Evolutionary conservation across 495 filamentous ascomycete species (phyloP).

Genomic region (Penicillium robsamsonii): DNA sequence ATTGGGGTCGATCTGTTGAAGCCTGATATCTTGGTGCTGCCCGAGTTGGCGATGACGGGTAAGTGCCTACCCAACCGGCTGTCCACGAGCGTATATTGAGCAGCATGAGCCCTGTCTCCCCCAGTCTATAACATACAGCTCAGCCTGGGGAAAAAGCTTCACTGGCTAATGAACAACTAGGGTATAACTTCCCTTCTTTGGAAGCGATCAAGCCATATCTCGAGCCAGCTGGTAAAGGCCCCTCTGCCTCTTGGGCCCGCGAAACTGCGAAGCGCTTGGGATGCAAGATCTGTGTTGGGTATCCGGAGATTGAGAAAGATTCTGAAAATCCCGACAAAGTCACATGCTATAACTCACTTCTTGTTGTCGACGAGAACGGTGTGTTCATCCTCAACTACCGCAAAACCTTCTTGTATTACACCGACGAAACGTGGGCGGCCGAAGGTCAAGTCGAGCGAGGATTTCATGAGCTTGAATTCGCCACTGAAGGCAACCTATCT

Average conservation of each 20-base stretch:
- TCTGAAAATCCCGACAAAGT: constrained; percentile 20
- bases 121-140: background rate
- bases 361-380: constrained; percentile 73
- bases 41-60: constrained; percentile 89
- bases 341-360: constrained; percentile 74
- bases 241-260: constrained; percentile 76
- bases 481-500: background rate
- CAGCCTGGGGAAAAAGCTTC: background rate
- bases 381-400: constrained; percentile 78
- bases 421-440: constrained; percentile 85
- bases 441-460: constrained; percentile 65
- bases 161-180: constrained; percentile 37
- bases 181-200: constrained; percentile 86
- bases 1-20: constrained; percentile 30
- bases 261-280: constrained; percentile 65
- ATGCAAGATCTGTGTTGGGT: constrained; percentile 85
- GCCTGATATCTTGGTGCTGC: constrained; percentile 68
- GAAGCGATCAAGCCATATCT: constrained; percentile 74
- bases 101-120: background rate
- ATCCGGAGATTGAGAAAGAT: constrained; percentile 64
- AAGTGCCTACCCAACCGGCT: constrained; percentile 23
- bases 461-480: constrained; percentile 37
- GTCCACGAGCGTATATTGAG: background rate
- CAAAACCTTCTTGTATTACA: constrained; percentile 86
- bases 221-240: constrained; percentile 73